Evolutionary conservation across 208 protist species (phyloP).

Genomic region (Wallacemonas collosoma): DNA sequence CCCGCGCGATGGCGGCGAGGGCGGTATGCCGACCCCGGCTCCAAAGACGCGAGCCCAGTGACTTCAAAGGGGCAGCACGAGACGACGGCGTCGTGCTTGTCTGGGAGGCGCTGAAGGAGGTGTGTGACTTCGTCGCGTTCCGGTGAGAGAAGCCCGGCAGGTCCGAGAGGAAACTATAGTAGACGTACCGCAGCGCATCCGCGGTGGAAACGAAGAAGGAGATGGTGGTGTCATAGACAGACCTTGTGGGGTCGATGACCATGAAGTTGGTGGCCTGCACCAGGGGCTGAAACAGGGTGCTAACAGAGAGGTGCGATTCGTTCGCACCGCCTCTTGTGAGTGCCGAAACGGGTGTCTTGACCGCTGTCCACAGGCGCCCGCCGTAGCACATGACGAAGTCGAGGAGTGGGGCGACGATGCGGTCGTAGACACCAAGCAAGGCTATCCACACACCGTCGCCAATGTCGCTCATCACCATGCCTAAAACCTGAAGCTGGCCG

Average conservation of each 20-base stretch:
- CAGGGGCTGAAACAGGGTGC: background rate
- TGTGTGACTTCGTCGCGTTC: background rate
- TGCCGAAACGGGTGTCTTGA: background rate
- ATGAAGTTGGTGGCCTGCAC: slow-evolving; percentile 7
- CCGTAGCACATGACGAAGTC: background rate
- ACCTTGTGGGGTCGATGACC: background rate
- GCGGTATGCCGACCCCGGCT: background rate
- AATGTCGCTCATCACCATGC: slow-evolving; percentile 7
- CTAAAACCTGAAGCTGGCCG: slow-evolving; percentile 16
- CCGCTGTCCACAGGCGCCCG: background rate
- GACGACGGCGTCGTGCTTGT: too few species aligned
- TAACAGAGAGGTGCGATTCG: background rate
- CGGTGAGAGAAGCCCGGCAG: background rate
- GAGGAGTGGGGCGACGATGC: background rate
- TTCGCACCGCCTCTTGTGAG: background rate
- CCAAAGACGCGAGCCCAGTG: too few species aligned
- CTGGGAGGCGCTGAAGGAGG: too few species aligned
- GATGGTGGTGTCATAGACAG: slow-evolving; percentile 7
- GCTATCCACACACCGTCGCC: slow-evolving; percentile 3
- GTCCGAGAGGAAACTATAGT: slow-evolving; percentile 5
- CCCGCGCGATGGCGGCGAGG: slow-evolving; percentile 12
- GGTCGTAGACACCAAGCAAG: background rate
- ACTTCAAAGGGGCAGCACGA: too few species aligned
- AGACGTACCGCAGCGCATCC: slow-evolving; percentile 8
- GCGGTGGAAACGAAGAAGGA: slow-evolving; percentile 12